Conservation (phyloP, 2,329 filamentous ascomycete species). For the Dactylellina sp. region DNA sequence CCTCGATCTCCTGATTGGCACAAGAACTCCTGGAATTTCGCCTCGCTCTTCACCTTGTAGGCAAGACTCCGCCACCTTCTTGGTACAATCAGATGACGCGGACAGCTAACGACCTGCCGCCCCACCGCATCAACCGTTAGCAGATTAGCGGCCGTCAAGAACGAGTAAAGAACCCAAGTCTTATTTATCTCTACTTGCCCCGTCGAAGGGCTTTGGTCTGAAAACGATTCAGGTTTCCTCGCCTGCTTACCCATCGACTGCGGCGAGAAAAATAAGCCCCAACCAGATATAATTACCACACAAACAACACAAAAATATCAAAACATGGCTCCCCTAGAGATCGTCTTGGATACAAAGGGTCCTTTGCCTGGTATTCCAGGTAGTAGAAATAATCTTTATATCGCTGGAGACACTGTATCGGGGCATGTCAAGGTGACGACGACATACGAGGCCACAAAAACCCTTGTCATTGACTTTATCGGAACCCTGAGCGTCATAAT, state of each 20-base stretch:
- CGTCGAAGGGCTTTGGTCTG: not conserved
- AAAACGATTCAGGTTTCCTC: not conserved
- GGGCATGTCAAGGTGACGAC: slow-evolving; percentile 37
- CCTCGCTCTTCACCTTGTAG: slow-evolving; percentile 41
- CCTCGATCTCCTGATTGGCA: slow-evolving; percentile 9
- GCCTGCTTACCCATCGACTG: not conserved
- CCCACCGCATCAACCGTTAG: not conserved
- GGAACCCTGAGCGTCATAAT: slow-evolving; percentile 27
- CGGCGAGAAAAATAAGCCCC: not conserved
- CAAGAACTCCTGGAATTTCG: slow-evolving; percentile 1
- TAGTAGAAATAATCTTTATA: slow-evolving; percentile 41
- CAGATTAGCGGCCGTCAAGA: not conserved
- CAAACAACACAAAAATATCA: not conserved
- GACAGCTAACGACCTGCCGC: slow-evolving; percentile 24
- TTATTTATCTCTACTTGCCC: slow-evolving; percentile 28
- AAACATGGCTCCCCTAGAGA: slow-evolving; percentile 41
- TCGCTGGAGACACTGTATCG: slow-evolving; percentile 45
- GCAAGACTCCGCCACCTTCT: slow-evolving; percentile 35
- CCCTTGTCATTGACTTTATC: slow-evolving; percentile 41
- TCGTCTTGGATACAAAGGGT: slow-evolving; percentile 34
- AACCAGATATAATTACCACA: slow-evolving; percentile 18
- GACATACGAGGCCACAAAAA: slow-evolving; percentile 29
- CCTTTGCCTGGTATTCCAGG: slow-evolving; percentile 38
- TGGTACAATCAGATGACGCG: slow-evolving; percentile 44
- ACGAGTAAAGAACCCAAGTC: not conserved